These are phyloP conservation scores for Colletotrichum cordylinicola DNA, from an alignment of 2,329 filamentous ascomycete genomes.

Conservation along the genomic window DNA sequence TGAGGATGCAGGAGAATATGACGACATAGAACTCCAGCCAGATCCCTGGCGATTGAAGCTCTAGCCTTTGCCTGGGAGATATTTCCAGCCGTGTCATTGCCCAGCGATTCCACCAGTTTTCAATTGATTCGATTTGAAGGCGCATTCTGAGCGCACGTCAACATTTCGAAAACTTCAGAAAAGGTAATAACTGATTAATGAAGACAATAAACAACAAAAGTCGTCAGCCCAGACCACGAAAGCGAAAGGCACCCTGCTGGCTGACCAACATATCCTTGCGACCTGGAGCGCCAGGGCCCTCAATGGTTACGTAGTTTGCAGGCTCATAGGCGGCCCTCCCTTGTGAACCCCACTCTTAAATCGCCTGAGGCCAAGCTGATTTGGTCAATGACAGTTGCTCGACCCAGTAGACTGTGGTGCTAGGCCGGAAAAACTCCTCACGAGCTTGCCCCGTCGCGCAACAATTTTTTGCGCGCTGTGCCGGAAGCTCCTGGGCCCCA, in stretches of 20 bases:
- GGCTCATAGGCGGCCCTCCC: conserved; percentile 5
- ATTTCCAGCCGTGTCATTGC: not conserved
- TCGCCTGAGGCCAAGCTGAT: conserved; percentile 21
- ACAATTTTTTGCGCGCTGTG: conserved; percentile 23
- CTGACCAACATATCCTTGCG: conserved; percentile 19
- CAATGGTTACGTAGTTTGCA: conserved; percentile 20
- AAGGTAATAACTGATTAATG: not conserved
- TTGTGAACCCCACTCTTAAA: conserved; percentile 15
- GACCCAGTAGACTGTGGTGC: not conserved
- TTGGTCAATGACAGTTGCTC: conserved; percentile 5
- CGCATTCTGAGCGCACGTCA: not conserved
- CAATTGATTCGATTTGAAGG: not conserved
- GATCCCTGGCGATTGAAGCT: not conserved
- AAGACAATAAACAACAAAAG: not conserved
- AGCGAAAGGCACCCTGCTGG: not conserved
- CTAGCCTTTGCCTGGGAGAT: not conserved
- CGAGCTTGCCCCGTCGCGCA: conserved; percentile 22
- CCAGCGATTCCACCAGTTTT: not conserved
- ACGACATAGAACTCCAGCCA: not conserved
- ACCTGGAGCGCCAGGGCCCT: not conserved
- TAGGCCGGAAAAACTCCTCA: conserved; percentile 21
- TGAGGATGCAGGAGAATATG: not conserved
- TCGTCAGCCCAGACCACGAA: not conserved
- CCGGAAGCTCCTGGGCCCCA: not conserved
- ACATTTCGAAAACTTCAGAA: not conserved